These are phyloP conservation scores for Pachysandra terminalis DNA, from an alignment of 164 flowering plant genomes.

Conservation along the genomic window DNA sequence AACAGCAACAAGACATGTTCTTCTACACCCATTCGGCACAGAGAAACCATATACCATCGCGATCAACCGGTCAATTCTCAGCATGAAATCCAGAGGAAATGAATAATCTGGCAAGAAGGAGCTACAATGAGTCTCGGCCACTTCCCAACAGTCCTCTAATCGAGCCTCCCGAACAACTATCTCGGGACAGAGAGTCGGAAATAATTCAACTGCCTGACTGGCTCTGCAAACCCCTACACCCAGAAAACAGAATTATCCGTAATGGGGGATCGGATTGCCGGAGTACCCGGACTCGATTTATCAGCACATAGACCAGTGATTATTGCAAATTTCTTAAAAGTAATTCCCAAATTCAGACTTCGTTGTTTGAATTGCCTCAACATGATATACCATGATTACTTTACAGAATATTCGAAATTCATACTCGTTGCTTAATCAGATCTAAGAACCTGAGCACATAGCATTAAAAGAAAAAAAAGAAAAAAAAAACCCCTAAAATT, in stretches of 20 bases:
- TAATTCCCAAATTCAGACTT: too few relatives aligned
- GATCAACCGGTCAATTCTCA: slow-evolving; percentile 72
- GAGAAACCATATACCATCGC: slow-evolving; percentile 73
- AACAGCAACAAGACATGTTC: slow-evolving; percentile 86
- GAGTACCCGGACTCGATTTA: neutral
- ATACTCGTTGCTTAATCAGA: neutral
- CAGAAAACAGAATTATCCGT: neutral
- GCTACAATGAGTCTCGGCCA: slow-evolving; percentile 98
- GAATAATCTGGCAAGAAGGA: slow-evolving; percentile 91
- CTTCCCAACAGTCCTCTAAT: slow-evolving; percentile 97
- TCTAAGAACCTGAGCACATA: neutral
- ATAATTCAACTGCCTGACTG: slow-evolving; percentile 79
- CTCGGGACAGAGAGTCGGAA: slow-evolving; percentile 66
- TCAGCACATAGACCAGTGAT: neutral
- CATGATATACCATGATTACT: neutral
- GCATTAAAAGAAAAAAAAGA: too few relatives aligned
- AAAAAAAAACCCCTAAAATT: neutral
- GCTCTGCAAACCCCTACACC: slow-evolving; percentile 60
- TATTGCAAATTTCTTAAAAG: too few relatives aligned
- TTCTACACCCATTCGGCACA: slow-evolving; percentile 67
- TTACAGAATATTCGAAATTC: neutral
- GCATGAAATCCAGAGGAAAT: slow-evolving; percentile 76
- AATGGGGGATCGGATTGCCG: too few relatives aligned
- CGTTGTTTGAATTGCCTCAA: neutral
- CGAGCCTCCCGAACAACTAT: slow-evolving; percentile 95